These are phyloP conservation scores for Scutellaria galericulata DNA, from an alignment of 257 asterid species.

Conservation along the genomic window DNA sequence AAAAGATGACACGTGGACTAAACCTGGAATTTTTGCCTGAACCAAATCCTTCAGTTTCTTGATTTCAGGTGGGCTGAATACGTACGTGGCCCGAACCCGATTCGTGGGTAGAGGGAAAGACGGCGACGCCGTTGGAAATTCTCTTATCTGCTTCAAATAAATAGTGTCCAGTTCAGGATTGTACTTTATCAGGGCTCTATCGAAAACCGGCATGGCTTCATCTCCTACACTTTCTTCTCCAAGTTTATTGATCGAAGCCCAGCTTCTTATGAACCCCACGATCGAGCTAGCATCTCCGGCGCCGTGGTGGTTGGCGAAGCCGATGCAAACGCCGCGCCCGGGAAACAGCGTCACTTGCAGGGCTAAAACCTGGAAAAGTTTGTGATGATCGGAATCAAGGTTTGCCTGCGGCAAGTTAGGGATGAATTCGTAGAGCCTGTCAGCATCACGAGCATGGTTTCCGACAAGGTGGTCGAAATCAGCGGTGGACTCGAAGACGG, in stretches of 20 bases:
- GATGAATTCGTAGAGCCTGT: slow-evolving; percentile 43
- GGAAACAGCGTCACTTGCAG: slow-evolving; percentile 58
- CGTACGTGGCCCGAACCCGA: slow-evolving; percentile 47
- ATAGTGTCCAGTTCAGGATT: slow-evolving; percentile 30
- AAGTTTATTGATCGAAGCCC: slow-evolving; percentile 45
- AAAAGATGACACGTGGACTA: slow-evolving; percentile 42
- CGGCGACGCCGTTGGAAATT: neutral
- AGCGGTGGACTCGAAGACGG: slow-evolving; percentile 32
- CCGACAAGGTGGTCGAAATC: slow-evolving; percentile 41
- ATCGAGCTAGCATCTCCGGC: slow-evolving; percentile 51
- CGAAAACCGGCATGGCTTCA: slow-evolving; percentile 22
- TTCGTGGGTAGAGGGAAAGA: slow-evolving; percentile 36
- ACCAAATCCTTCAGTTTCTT: slow-evolving; percentile 44
- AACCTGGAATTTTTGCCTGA: slow-evolving; percentile 27
- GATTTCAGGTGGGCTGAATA: slow-evolving; percentile 33
- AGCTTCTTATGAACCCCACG: slow-evolving; percentile 40
- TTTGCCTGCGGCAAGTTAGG: slow-evolving; percentile 40
- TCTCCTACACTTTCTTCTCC: slow-evolving; percentile 27
- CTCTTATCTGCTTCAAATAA: slow-evolving; percentile 6
- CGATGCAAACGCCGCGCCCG: slow-evolving; percentile 46
- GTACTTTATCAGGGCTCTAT: slow-evolving; percentile 38
- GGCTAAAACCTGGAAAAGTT: slow-evolving; percentile 40
- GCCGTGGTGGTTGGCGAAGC: slow-evolving; percentile 47
- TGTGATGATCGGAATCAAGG: slow-evolving; percentile 14
- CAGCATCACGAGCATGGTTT: slow-evolving; percentile 45